Evolutionary conservation across 129 eudicot genomes (phyloP), one percentile per base, ranked within the genome.

Genomic region (Tagetes erecta): DNA sequence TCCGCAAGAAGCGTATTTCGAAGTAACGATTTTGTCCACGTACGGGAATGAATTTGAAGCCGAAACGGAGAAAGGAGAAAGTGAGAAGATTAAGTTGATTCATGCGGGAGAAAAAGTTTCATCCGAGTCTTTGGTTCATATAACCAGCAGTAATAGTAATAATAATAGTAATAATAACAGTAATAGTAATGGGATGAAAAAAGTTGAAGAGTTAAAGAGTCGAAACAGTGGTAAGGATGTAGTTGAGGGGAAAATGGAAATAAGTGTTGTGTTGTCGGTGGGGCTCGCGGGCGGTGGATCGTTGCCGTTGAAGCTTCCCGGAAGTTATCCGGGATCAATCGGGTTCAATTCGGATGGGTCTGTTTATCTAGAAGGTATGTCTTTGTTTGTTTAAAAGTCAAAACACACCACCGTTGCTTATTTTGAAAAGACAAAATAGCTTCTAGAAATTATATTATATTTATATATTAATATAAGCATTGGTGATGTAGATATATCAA

Each of bases 1-100:
- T 51, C 99, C 99, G 0, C 96, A 88, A 72, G 99, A 95, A 53
- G 94, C 99, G 8, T 94, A 88, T 74, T 90, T 94, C 36, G 98
- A 94, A 73, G 82, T 91, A n/a, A 91, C 88, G 49, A 78, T 94
- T 70, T 56, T 90, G 82, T 39, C 83, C 40, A 30, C 5, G 0
- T 9, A 30, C 13, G 89, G 31, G 0, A 62, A 44, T 53, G 84
- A 65, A 73, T 36, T 14, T 44, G 78, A 59, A 0, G 42, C 33
- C 64, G 62, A 49, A 51, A 76, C 63, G 64, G 76, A 4, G 5
- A 56, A 63, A 72, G 75, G 52, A n/a, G 88, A 87, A 39, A 88
- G 85, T 3, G 96, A 86, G 9, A 86, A 76, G 68, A 71, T 73
- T 34, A 90, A 86, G 80, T 73, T 91, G 31, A 91, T 88, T 39